Evolutionary conservation across 108 stramenopile species (phyloP), one percentile per base, ranked within the genome.

Genomic region (Stephanodiscus triporus): DNA sequence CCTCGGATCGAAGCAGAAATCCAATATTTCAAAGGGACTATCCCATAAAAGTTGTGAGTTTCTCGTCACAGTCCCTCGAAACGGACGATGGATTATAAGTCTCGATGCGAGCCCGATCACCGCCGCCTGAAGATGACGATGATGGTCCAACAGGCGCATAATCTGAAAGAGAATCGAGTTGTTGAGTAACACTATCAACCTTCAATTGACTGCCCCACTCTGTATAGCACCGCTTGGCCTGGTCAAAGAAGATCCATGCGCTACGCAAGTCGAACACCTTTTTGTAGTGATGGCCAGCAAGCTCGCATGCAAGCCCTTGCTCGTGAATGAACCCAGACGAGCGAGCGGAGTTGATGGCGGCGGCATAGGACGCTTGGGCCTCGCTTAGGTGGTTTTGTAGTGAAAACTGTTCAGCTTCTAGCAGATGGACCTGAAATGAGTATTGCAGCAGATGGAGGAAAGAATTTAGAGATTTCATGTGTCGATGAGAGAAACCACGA

Each of bases 271-370:
- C 45, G 19, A 58, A 48, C 8, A 14, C 36, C 34, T 48, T 57
- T 24, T 60, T 32, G 43, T 34, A 67, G 58, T 75, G 74, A 48
- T 67, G 49, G 2, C 56, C 74, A 22, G 66, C 66, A 11, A 60
- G 37, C 57, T 75, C 74, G 22, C 59, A 75, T 26, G 74, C 74
- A 26, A 75, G 55, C 19, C 66, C 75, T 23, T 68, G 56, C 49
- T 76, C 75, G 16, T 76, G 75, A 3, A 63, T 23, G 48, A 68
- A 69, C 36, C 56, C 69, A 11, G 77, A 65, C 3, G 23, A 10
- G 5, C 57, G 45, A n/a, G 69, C 63, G 27, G 77, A 45, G 16
- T 29, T 22, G 20, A 78, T 71, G 13, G 77, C 63, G 19, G 54
- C 45, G 22, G 26, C 64, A 47, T 78, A 78, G 11, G n/a, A 13